A percentile compares a stretch with the other conserved stretches of the same genome.
These are phyloP conservation scores for Urtica urens DNA, from an alignment of 306 rosid genomes.

Conservation along the genomic window DNA sequence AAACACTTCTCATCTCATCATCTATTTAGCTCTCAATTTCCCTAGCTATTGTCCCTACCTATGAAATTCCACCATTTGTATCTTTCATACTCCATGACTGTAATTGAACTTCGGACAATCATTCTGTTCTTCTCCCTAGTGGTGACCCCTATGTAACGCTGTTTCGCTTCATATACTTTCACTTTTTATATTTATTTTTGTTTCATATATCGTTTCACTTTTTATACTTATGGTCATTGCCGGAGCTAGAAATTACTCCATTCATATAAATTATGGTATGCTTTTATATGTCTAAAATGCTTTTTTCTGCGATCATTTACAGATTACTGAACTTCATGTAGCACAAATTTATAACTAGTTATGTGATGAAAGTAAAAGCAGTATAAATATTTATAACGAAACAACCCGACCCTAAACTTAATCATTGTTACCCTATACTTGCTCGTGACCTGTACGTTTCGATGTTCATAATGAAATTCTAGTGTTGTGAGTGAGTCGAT, in stretches of 20 bases:
- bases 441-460: constrained; percentile 26
- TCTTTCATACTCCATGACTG: constrained; percentile 22
- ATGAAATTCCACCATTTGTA: constrained; percentile 17
- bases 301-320: too few species aligned
- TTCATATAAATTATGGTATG: too few species aligned
- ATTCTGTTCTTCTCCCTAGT: constrained; percentile 15
- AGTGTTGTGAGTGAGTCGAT: constrained; percentile 10
- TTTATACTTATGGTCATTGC: not conserved
- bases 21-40: constrained; percentile 10
- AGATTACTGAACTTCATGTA: too few species aligned
- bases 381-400: not conserved
- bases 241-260: too few species aligned
- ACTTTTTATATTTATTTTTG: too few species aligned
- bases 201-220: not conserved
- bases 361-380: too few species aligned
- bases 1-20: constrained; percentile 3
- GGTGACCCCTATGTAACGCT: constrained; percentile 24
- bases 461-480: constrained; percentile 26
- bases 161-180: not conserved
- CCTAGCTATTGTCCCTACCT: constrained; percentile 38
- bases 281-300: too few species aligned
- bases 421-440: too few species aligned
- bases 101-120: constrained; percentile 28
- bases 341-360: too few species aligned
- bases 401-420: too few species aligned